phyloP scores from a whole-genome alignment of 176 grass and related monocot genomes.

The Coix lacrymajobi region DNA sequence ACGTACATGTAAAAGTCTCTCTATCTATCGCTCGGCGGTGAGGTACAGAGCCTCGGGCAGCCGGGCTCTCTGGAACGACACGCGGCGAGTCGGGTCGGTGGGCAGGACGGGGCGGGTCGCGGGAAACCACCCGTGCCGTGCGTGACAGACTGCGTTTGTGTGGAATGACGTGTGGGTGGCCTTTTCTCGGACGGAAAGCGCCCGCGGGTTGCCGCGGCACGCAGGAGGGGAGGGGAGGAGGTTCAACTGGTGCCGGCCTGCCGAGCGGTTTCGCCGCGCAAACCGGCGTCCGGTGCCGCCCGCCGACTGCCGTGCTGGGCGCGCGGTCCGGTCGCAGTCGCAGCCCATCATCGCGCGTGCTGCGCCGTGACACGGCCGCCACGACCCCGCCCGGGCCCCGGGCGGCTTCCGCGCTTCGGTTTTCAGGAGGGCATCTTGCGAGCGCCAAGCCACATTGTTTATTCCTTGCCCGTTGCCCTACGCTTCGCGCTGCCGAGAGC shows the following conservation, averaged over 20 bases:
- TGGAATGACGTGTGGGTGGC: no score
- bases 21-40: background rate
- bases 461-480: background rate
- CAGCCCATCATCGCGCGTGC: background rate
- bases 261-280: conserved; percentile 13
- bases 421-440: background rate
- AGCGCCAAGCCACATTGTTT: background rate
- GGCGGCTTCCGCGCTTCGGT: no score
- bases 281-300: background rate
- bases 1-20: no score
- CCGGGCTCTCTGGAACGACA: background rate
- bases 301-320: background rate
- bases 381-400: background rate
- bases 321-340: background rate
- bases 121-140: background rate
- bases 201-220: background rate
- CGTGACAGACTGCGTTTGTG: background rate
- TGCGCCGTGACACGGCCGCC: conserved; percentile 2
- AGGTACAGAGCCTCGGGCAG: background rate
- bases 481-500: background rate
- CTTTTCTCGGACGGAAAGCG: conserved; percentile 20
- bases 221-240: background rate
- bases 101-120: background rate
- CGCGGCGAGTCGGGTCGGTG: background rate
- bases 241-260: conserved; percentile 7